Conservation (phyloP, 1,284 basidiomycete genomes). For the Melampsora abietis-canadensis region DNA sequence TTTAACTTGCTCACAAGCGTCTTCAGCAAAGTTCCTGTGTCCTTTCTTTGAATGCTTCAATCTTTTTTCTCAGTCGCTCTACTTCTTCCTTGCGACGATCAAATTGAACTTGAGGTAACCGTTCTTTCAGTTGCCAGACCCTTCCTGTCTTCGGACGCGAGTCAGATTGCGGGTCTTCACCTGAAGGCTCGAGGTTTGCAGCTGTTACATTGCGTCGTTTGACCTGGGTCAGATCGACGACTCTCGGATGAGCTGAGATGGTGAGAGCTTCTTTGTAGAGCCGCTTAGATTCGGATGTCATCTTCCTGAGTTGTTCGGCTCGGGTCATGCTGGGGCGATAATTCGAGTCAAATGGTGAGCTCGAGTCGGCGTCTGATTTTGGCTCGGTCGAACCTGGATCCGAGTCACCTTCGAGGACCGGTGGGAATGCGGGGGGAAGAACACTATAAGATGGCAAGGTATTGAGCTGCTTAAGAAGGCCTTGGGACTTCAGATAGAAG, state of each 20-base stretch:
- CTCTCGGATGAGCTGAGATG: slow-evolving; percentile 19
- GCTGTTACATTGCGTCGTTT: slow-evolving; percentile 9
- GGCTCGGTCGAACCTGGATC: slow-evolving; percentile 1
- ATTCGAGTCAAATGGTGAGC: background rate
- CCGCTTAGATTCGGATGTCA: slow-evolving; percentile 17
- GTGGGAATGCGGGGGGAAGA: slow-evolving; percentile 56
- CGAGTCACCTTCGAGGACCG: slow-evolving; percentile 33
- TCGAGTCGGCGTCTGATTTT: background rate
- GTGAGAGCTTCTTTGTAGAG: slow-evolving; percentile 33
- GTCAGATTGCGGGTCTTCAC: background rate
- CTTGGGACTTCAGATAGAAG: slow-evolving; percentile 81
- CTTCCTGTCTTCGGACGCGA: background rate
- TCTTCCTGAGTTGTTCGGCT: slow-evolving; percentile 22
- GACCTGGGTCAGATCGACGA: slow-evolving; percentile 35
- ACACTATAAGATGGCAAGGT: slow-evolving; percentile 60
- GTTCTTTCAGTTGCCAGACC: slow-evolving; percentile 38
- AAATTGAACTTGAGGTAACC: slow-evolving; percentile 30
- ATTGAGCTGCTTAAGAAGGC: slow-evolving; percentile 75
- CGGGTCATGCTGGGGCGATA: slow-evolving; percentile 4
- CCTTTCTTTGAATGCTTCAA: slow-evolving; percentile 29
- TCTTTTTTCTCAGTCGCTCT: slow-evolving; percentile 20
- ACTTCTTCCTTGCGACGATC: slow-evolving; percentile 32
- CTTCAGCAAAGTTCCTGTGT: slow-evolving; percentile 10
- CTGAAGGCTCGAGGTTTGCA: background rate
- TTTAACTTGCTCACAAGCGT: no score